phyloP scores from a whole-genome alignment of 2,329 filamentous ascomycete genomes.

The Coniochaeta ligniaria region DNA sequence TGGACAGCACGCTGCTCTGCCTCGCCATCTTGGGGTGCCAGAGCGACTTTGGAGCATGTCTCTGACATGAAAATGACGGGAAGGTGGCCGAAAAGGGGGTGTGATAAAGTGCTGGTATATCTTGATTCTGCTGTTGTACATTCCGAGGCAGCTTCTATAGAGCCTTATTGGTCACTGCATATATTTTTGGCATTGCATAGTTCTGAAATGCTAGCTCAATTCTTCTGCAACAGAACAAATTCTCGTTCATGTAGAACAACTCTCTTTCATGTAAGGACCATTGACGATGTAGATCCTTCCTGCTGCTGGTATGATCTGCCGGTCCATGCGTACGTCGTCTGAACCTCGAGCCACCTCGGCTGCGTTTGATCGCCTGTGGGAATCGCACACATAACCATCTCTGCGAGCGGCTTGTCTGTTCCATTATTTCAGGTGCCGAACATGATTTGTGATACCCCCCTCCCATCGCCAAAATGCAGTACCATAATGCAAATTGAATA shows the following conservation, averaged over 20 bases:
- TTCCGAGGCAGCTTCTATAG: neutral
- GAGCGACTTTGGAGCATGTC: neutral
- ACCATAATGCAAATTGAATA: neutral
- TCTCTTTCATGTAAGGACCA: too few relatives aligned
- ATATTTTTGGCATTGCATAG: neutral
- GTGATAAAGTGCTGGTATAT: neutral
- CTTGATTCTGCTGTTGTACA: neutral
- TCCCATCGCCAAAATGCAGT: too few relatives aligned
- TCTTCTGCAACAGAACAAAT: neutral
- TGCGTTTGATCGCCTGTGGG: constrained; percentile 17
- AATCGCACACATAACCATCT: neutral
- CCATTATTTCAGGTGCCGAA: neutral
- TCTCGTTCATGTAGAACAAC: too few relatives aligned
- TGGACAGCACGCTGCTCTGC: neutral
- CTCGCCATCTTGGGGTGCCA: constrained; percentile 1
- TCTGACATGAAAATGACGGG: neutral
- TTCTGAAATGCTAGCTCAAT: neutral
- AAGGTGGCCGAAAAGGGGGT: neutral
- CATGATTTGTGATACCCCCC: neutral
- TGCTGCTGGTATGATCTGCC: neutral
- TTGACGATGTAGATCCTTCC: neutral
- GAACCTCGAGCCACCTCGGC: constrained; percentile 52
- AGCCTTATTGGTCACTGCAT: neutral
- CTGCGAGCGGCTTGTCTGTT: neutral
- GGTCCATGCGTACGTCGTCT: neutral